Conservation (phyloP, 805 yeast genomes). For the Metschnikowia shivogae region DNA sequence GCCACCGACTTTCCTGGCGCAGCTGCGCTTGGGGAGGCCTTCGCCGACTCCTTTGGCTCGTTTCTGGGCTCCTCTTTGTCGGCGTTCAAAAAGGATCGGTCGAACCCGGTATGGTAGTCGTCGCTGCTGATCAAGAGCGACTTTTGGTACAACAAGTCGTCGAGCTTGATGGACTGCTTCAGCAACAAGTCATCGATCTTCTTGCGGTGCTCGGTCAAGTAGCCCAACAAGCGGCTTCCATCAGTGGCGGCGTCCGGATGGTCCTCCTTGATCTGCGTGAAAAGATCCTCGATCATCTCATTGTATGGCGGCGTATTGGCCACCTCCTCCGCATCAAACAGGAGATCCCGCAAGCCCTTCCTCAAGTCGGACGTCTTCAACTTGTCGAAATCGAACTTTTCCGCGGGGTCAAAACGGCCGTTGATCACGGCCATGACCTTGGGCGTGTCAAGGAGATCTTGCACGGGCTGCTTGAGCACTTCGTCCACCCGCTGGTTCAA, state of each 20-base stretch:
- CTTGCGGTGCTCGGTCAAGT: constrained; percentile 55
- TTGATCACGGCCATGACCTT: constrained; percentile 40
- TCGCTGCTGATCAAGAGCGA: constrained; percentile 77
- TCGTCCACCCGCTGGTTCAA: constrained; percentile 70
- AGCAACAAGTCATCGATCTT: constrained; percentile 65
- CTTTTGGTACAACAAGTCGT: constrained; percentile 65
- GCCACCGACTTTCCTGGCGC: background rate
- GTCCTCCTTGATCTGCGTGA: constrained; percentile 70
- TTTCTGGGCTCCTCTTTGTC: constrained; percentile 22
- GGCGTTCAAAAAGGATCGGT: constrained; percentile 74
- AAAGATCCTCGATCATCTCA: constrained; percentile 89
- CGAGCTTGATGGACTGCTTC: constrained; percentile 63
- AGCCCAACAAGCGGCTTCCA: constrained; percentile 31
- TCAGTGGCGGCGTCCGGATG: constrained; percentile 43
- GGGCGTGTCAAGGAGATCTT: constrained; percentile 31
- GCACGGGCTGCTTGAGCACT: constrained; percentile 42
- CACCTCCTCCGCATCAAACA: constrained; percentile 32
- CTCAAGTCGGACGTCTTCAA: constrained; percentile 41
- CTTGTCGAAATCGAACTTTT: constrained; percentile 48
- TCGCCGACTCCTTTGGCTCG: background rate
- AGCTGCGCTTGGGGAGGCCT: background rate
- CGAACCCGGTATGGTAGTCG: constrained; percentile 89
- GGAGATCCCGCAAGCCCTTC: constrained; percentile 40
- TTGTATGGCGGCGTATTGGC: constrained; percentile 62
- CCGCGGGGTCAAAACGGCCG: constrained; percentile 51